These are phyloP conservation scores for Microbotryum violaceum DNA, from an alignment of 1,284 basidiomycete genomes.

Conservation along the genomic window DNA sequence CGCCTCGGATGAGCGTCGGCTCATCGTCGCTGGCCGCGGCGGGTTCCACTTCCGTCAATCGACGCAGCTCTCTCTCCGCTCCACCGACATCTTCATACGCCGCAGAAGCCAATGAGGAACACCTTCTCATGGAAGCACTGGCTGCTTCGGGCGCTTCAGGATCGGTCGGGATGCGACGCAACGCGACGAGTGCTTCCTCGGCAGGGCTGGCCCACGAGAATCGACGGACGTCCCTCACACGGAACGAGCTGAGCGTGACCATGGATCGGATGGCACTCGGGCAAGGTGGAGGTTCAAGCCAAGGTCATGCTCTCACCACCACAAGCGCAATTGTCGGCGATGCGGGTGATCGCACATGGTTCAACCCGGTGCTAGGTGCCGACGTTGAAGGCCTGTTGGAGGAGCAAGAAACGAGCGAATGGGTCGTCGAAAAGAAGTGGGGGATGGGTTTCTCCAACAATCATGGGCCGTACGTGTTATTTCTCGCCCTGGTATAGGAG, in stretches of 20 bases:
- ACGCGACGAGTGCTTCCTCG: neutral
- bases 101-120: neutral
- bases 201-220: neutral
- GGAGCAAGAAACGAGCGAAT: too few species aligned
- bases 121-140: neutral
- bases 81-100: neutral
- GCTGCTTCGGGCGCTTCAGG: neutral
- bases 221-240: constrained; percentile 14
- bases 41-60: neutral
- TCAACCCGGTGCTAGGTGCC: too few species aligned
- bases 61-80: neutral
- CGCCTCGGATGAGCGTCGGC: too few species aligned
- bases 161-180: neutral
- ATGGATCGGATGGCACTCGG: constrained; percentile 58
- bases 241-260: constrained; percentile 55
- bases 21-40: too few species aligned
- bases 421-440: too few species aligned
- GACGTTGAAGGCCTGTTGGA: too few species aligned
- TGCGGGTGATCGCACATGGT: too few species aligned
- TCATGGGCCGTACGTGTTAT: too few species aligned
- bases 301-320: too few species aligned
- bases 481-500: too few species aligned
- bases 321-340: too few species aligned
- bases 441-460: too few species aligned
- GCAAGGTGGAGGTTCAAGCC: constrained; percentile 3